Conservation (phyloP, 2,329 filamentous ascomycete species). For the Penicillium paneum region DNA sequence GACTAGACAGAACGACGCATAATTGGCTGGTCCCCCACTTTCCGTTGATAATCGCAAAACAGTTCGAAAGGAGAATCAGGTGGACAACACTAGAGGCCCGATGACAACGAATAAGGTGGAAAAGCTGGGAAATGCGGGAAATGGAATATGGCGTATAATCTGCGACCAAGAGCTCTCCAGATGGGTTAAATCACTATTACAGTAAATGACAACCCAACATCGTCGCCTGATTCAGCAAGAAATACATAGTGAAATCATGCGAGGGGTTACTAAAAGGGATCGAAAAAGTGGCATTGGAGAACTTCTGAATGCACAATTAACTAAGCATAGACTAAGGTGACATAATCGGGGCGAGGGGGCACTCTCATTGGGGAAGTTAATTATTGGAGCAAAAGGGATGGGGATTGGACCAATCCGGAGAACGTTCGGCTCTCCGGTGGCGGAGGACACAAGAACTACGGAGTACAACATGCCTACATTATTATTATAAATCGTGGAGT, state of each 20-base stretch:
- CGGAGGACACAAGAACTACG: neutral
- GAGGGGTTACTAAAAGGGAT: slow-evolving; percentile 1
- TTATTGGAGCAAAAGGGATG: neutral
- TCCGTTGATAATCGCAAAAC: slow-evolving; percentile 6
- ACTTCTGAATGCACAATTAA: slow-evolving; percentile 20
- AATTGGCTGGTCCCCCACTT: slow-evolving; percentile 25
- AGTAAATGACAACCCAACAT: neutral
- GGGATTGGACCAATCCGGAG: neutral
- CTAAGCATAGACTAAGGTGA: slow-evolving; percentile 19
- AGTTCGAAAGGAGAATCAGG: slow-evolving; percentile 9
- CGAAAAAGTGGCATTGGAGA: neutral
- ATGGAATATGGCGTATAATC: slow-evolving; percentile 6
- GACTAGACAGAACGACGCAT: slow-evolving; percentile 25
- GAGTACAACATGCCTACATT: neutral
- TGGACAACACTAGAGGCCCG: slow-evolving; percentile 1
- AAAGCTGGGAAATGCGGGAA: neutral
- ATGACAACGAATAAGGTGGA: neutral
- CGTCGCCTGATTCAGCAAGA: neutral
- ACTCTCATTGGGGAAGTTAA: neutral
- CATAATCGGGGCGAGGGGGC: slow-evolving; percentile 16
- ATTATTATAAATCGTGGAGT: neutral
- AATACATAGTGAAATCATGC: slow-evolving; percentile 4
- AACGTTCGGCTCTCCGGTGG: slow-evolving; percentile 5
- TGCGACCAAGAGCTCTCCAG: slow-evolving; percentile 2
- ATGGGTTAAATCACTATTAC: neutral